These are phyloP conservation scores for Musa acuminata DNA, from an alignment of 176 grass and related monocot species.

Conservation along the genomic window DNA sequence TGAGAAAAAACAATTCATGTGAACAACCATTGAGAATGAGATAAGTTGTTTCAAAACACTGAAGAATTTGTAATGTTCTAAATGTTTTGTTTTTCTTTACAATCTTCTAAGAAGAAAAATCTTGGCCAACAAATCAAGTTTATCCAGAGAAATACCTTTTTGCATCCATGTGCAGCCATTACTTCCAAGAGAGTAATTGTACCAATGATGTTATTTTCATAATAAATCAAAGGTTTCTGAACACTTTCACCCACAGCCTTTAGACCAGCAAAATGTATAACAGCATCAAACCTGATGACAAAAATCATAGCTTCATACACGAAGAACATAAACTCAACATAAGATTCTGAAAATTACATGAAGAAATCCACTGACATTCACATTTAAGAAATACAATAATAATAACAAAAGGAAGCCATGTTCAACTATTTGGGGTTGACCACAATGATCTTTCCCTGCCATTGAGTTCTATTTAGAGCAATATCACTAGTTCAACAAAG, in stretches of 20 bases:
- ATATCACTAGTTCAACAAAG: too few relatives aligned
- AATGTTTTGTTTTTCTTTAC: background rate
- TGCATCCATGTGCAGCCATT: conserved; percentile 10
- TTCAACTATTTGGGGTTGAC: too few relatives aligned
- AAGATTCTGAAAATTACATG: background rate
- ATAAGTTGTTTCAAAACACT: too few relatives aligned
- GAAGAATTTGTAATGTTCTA: background rate
- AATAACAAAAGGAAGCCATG: too few relatives aligned
- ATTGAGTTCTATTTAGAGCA: too few relatives aligned
- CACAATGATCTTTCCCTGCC: too few relatives aligned
- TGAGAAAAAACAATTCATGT: too few relatives aligned
- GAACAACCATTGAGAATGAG: too few relatives aligned
- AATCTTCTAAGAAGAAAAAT: background rate
- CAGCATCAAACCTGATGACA: conserved; percentile 2
- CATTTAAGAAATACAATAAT: background rate
- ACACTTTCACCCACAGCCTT: conserved; percentile 15
- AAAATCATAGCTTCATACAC: background rate
- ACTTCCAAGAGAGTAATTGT: conserved; percentile 16
- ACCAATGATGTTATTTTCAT: conserved; percentile 6
- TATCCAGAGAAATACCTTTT: background rate
- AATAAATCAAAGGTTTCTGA: conserved; percentile 12
- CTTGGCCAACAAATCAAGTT: background rate
- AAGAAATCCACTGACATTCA: background rate
- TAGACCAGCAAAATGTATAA: conserved; percentile 13
- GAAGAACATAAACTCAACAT: background rate